These are phyloP conservation scores for Annulohypoxylon nitens DNA, from an alignment of 495 filamentous ascomycete species.

Conservation along the genomic window DNA sequence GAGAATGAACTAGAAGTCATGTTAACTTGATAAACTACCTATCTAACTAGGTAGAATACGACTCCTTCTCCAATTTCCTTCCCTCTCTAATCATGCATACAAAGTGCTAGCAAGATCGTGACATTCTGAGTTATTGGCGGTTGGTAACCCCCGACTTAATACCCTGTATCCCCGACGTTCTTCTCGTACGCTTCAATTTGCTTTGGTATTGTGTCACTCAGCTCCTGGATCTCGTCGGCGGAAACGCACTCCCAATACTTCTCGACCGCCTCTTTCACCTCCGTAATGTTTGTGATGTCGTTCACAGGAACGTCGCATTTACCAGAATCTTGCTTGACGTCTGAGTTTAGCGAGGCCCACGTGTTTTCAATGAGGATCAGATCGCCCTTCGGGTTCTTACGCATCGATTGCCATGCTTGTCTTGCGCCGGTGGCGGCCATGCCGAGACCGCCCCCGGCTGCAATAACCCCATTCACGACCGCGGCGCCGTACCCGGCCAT, in stretches of 20 bases:
- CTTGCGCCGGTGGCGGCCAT: not conserved
- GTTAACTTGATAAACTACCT: not conserved
- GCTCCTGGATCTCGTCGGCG: not conserved
- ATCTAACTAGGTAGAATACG: not conserved
- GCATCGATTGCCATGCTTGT: not conserved
- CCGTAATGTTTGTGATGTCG: not conserved
- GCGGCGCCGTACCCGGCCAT: slow-evolving; percentile 45
- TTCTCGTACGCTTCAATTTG: not conserved
- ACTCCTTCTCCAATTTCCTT: not conserved
- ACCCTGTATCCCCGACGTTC: not conserved
- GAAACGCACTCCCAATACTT: not conserved
- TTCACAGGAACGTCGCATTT: not conserved
- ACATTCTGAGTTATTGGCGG: too few species aligned
- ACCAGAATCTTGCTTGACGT: not conserved
- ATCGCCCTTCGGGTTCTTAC: not conserved
- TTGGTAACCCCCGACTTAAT: not conserved
- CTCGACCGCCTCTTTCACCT: not conserved
- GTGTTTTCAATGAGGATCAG: not conserved
- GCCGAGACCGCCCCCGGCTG: slow-evolving; percentile 20
- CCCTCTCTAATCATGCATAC: not conserved
- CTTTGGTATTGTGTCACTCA: not conserved
- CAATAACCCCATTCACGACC: slow-evolving; percentile 35
- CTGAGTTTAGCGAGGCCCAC: not conserved
- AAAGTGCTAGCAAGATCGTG: not conserved
- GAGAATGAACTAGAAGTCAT: not conserved